Evolutionary conservation across 2,329 filamentous ascomycete genomes (phyloP), one percentile per base, ranked within the genome.

Genomic region (Talaromyces sp.): DNA sequence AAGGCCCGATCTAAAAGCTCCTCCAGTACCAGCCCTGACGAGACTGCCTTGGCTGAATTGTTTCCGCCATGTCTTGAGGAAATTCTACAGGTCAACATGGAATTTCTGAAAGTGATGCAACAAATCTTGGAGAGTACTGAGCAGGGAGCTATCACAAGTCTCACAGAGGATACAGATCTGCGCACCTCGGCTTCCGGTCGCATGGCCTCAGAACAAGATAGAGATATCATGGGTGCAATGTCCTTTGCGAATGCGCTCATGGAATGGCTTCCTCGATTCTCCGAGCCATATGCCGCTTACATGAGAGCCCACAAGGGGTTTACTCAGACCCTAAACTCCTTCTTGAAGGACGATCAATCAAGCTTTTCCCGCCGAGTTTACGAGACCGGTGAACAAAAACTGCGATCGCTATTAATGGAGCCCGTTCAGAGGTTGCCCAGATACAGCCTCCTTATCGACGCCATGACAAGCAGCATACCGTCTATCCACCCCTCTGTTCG

Each of bases 371-470:
- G 90, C 70, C 84, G 91, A 54, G 87, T 97, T 3, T 87, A 91
- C 61, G 88, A 93, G 68, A 90, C 90, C 2, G 94, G 95, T 63
- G 95, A 98, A 76, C 95, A 99, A 79, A 87, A 89, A 65, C 85
- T 98, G 62, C 93, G 92, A 58, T 98, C 95, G 3, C 86, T 95
- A 68, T 85, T 99, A 63, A 99, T 99, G 75, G 95, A 99, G 78
- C 95, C 95, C 2, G 93, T 99, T 0, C 95, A 99, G 77, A 86
- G 95, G 61, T 84, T 99, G 61, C 95, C 95, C 31, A 89, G 95
- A 31, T 99, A 99, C 79, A 97, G 92, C 73, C 83, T 99, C 41
- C 90, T 98, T 73, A 98, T 99, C 71, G 95, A 99, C 79, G 93
- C 96, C 73, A 97, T 99, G 73, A 87, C 95, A 57, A 88, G 89